These are phyloP conservation scores for Artomyces pyxidatus DNA, from an alignment of 768 basidiomycete species.

Conservation along the genomic window DNA sequence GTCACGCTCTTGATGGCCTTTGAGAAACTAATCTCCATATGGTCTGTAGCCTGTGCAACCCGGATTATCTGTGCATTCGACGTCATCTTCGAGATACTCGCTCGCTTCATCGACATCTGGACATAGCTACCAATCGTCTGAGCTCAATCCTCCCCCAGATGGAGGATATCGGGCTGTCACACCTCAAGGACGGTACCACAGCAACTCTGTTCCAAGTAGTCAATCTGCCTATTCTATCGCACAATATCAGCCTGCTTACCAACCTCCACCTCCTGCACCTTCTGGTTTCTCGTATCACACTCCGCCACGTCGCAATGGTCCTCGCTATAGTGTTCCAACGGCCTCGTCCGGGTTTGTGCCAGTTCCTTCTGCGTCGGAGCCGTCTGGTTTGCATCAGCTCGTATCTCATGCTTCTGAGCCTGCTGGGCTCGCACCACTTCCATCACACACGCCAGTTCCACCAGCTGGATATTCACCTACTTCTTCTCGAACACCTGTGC, in stretches of 20 bases:
- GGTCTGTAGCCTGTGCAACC: slow-evolving; percentile 1
- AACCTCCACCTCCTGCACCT: slow-evolving; percentile 29
- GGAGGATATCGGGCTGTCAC: slow-evolving; percentile 8
- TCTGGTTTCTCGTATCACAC: slow-evolving; percentile 28
- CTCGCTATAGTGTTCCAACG: slow-evolving; percentile 60
- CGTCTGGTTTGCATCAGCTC: slow-evolving; percentile 9
- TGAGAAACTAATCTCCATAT: neutral
- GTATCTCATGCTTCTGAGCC: slow-evolving; percentile 4
- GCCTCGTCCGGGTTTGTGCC: slow-evolving; percentile 66
- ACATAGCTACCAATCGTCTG: slow-evolving; percentile 28
- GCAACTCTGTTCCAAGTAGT: slow-evolving; percentile 19
- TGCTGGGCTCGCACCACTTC: neutral
- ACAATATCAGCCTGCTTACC: slow-evolving; percentile 40
- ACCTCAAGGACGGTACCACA: slow-evolving; percentile 11
- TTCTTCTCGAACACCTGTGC: slow-evolving; percentile 18
- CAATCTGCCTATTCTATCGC: slow-evolving; percentile 22
- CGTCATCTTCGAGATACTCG: slow-evolving; percentile 3
- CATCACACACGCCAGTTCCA: neutral
- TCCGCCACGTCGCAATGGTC: slow-evolving; percentile 35
- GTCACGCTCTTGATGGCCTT: too few species aligned
- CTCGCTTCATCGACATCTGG: slow-evolving; percentile 11
- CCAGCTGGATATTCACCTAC: slow-evolving; percentile 5
- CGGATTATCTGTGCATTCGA: neutral
- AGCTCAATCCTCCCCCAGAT: slow-evolving; percentile 25
- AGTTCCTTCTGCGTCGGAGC: slow-evolving; percentile 28